phyloP scores from a whole-genome alignment of 2,329 filamentous ascomycete genomes.

The Fusarium tupiense region DNA sequence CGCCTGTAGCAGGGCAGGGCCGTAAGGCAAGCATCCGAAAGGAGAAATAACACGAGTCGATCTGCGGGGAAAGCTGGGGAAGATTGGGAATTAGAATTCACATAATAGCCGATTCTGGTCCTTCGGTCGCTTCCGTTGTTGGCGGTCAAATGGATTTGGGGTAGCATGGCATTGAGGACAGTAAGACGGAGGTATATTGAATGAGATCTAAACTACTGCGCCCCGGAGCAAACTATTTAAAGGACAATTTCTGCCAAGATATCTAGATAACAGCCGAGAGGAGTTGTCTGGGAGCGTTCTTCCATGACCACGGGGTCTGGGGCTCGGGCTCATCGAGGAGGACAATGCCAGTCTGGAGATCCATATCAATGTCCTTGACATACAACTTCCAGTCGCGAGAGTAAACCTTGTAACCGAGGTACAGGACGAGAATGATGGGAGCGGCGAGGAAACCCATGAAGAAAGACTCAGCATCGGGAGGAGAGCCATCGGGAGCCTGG shows the following conservation, averaged over 20 bases:
- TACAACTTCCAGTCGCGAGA: constrained; percentile 68
- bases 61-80: constrained; percentile 29
- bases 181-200: background rate
- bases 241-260: background rate
- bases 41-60: background rate
- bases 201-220: background rate
- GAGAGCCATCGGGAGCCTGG: constrained; percentile 62
- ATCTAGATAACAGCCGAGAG: constrained; percentile 16
- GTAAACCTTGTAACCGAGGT: constrained; percentile 78
- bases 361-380: constrained; percentile 78
- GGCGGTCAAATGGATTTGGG: background rate
- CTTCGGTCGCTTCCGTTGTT: background rate
- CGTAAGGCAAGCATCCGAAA: background rate
- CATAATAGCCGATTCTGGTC: background rate
- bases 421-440: constrained; percentile 74
- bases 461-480: constrained; percentile 74
- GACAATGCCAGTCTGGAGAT: constrained; percentile 82
- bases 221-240: background rate
- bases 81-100: background rate
- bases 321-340: constrained; percentile 67
- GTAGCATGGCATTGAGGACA: background rate
- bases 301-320: constrained; percentile 68
- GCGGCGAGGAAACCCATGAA: constrained; percentile 77
- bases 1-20: background rate
- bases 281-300: background rate